phyloP scores from a whole-genome alignment of 1,284 basidiomycete genomes.

The Grifola frondosa region DNA sequence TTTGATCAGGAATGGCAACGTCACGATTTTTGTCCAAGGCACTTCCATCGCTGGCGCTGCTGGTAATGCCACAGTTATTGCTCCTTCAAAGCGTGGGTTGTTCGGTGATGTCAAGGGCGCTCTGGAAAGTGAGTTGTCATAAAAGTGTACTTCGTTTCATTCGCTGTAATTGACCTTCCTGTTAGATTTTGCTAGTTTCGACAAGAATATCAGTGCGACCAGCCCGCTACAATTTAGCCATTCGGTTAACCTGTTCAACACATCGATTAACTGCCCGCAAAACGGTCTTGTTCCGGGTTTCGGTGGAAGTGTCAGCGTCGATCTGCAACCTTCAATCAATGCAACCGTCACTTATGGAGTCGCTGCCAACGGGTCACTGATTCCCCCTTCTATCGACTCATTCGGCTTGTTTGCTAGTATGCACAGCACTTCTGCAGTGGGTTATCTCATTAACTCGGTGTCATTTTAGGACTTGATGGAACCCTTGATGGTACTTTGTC shows the following conservation, averaged over 20 bases:
- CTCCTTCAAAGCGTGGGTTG: conserved; percentile 19
- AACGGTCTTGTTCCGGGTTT: neutral
- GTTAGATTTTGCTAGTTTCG: conserved; percentile 16
- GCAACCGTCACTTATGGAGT: conserved; percentile 41
- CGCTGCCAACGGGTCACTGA: conserved; percentile 40
- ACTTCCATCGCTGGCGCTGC: conserved; percentile 40
- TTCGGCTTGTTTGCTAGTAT: conserved; percentile 36
- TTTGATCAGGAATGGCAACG: conserved; percentile 35
- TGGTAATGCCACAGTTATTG: conserved; percentile 30
- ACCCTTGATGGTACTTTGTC: conserved; percentile 36
- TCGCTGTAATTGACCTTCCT: too few species aligned
- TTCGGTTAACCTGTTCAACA: conserved; percentile 5
- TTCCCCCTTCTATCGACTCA: conserved; percentile 39
- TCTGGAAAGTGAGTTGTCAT: too few species aligned
- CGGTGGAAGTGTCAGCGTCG: neutral
- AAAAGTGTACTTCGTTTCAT: too few species aligned
- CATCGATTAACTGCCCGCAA: conserved; percentile 3
- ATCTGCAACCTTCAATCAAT: conserved; percentile 33
- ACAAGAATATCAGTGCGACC: conserved; percentile 28
- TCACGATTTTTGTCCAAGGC: conserved; percentile 41
- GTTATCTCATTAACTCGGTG: too few species aligned
- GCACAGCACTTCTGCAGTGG: conserved; percentile 29
- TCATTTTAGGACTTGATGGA: conserved; percentile 26
- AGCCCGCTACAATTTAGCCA: conserved; percentile 34
- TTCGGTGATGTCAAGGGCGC: conserved; percentile 10